A percentile compares a stretch with the other conserved stretches of the same genome.
These are phyloP conservation scores for Pseudonitzschia multistriata DNA, from an alignment of 108 stramenopile genomes.

Conservation along the genomic window DNA sequence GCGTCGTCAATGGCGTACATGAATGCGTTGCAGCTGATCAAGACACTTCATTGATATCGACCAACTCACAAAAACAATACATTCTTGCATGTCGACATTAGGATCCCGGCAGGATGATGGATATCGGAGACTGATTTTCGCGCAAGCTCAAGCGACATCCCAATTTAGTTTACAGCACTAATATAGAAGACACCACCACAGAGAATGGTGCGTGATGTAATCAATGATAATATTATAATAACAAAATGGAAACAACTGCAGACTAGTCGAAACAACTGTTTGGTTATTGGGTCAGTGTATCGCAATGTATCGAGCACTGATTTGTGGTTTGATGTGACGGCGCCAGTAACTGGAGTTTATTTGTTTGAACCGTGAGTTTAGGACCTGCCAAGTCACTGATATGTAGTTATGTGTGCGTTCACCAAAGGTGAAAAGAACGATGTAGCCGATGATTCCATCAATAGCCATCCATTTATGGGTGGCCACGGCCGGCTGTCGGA, in stretches of 20 bases:
- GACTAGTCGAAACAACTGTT: conserved; percentile 6
- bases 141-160: too few species aligned
- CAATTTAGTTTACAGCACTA: too few species aligned
- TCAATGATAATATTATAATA: background rate
- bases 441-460: background rate
- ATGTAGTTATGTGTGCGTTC: background rate
- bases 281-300: background rate
- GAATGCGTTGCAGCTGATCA: background rate
- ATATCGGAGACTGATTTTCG: too few species aligned
- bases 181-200: too few species aligned
- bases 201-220: background rate
- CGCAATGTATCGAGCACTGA: background rate
- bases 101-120: too few species aligned
- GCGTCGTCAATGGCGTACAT: background rate
- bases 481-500: conserved; percentile 8
- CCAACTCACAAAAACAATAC: background rate
- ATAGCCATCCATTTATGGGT: background rate
- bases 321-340: background rate
- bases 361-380: background rate
- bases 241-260: conserved; percentile 1
- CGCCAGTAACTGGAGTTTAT: background rate
- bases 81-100: too few species aligned
- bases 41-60: background rate
- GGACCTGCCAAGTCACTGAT: conserved; percentile 2
- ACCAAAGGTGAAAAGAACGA: background rate